These are phyloP conservation scores for Phaeotremella fagi DNA, from an alignment of 768 basidiomycete species.

Conservation along the genomic window DNA sequence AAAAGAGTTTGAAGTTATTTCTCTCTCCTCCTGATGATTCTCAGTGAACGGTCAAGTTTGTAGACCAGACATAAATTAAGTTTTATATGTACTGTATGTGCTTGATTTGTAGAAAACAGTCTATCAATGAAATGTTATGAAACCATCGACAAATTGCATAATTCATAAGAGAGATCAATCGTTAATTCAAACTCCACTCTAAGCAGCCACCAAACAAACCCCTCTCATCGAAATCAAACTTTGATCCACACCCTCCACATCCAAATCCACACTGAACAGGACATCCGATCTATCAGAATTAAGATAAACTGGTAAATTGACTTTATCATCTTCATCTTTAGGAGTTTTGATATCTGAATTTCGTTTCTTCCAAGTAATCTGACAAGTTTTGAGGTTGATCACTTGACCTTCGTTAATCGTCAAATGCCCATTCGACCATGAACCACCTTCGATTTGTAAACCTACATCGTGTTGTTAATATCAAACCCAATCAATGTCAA, in stretches of 20 bases:
- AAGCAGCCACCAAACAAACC: conserved; percentile 76
- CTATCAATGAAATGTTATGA: no score
- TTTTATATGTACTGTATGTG: no score
- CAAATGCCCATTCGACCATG: conserved; percentile 65
- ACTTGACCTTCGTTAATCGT: conserved; percentile 78
- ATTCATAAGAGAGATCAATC: no score
- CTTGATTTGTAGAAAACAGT: no score
- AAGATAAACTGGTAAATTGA: conserved; percentile 87
- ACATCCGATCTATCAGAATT: conserved; percentile 78
- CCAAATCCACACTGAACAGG: conserved; percentile 80
- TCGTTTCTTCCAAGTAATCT: conserved; percentile 77
- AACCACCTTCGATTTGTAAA: conserved; percentile 78
- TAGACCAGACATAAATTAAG: no score
- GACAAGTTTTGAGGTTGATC: conserved; percentile 72
- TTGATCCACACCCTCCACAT: conserved; percentile 62
- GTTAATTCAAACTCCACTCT: background rate
- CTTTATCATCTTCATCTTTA: conserved; percentile 37
- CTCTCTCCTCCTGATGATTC: no score
- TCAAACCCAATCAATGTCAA: conserved; percentile 2
- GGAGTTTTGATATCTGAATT: conserved; percentile 51
- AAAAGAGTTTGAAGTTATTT: no score
- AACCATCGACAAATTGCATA: no score
- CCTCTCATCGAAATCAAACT: conserved; percentile 78
- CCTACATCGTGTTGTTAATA: no score
- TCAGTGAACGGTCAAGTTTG: no score